These are phyloP conservation scores for Pseudotsuga menziesii DNA, from an alignment of 75 land plant genomes.

Conservation along the genomic window DNA sequence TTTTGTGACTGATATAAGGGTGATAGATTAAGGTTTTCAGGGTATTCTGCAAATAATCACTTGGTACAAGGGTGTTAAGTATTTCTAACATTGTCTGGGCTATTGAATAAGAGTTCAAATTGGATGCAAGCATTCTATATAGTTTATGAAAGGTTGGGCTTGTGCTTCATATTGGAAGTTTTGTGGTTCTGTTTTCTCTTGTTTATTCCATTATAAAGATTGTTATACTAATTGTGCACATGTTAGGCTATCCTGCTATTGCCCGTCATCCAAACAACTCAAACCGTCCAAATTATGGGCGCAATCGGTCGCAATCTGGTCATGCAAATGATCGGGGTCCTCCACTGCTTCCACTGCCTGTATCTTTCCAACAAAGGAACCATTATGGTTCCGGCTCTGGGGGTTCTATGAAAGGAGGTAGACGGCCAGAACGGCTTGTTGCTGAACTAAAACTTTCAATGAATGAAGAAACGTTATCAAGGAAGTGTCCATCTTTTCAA, in stretches of 20 bases:
- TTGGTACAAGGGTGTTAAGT: no score
- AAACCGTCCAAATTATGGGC: slow-evolving; percentile 32
- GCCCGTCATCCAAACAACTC: slow-evolving; percentile 16
- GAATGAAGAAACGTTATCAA: slow-evolving; percentile 73
- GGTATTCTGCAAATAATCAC: no score
- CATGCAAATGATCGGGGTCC: slow-evolving; percentile 38
- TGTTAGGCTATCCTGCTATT: slow-evolving; percentile 17
- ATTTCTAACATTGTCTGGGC: no score
- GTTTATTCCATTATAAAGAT: no score
- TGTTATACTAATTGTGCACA: no score
- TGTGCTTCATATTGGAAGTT: no score
- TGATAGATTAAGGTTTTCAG: no score
- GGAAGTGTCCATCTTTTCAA: slow-evolving; percentile 64
- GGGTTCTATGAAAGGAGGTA: slow-evolving; percentile 18
- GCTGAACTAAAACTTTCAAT: slow-evolving; percentile 76
- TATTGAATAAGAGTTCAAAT: no score
- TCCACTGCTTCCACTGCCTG: slow-evolving; percentile 44
- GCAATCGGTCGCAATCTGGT: slow-evolving; percentile 43
- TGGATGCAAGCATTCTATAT: no score
- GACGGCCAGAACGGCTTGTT: slow-evolving; percentile 53
- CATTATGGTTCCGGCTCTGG: slow-evolving; percentile 29
- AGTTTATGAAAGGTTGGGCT: no score
- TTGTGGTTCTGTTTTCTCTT: no score
- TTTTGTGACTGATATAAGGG: no score
- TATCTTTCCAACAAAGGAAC: slow-evolving; percentile 37